Evolutionary conservation across 2,329 filamentous ascomycete genomes (phyloP), one percentile per base, ranked within the genome.

Genomic region (Claviceps digitariae): DNA sequence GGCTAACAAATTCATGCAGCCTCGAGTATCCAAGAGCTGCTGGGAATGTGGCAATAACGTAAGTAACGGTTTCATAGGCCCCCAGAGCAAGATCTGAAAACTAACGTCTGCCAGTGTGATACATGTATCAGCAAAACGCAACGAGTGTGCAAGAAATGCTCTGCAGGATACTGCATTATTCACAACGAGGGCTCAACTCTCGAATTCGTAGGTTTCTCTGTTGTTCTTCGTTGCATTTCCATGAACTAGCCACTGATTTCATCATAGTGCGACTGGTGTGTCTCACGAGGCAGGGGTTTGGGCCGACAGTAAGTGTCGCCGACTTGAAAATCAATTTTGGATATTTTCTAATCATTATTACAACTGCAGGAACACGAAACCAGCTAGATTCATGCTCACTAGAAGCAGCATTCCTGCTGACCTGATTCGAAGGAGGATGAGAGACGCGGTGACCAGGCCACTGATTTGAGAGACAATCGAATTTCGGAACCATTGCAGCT

Each of bases 41-140:
- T 93, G 87, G 78, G 89, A 90, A 67, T 95, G 90, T 66, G 89
- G 88, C 51, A 80, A 79, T 57, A 91, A 87, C 56, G 86, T 89
- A 70, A 72, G 81, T 66, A 13, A 13, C 17, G 4, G 21, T 5
- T 1, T 45, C 20, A 44, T n/a, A n/a, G 3, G 41, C 17, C 10
- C 34, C 5, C 46, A 17, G 29, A n/a, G 10, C 38, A 34, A 58
- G 7, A 17, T 12, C 23, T 10, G 45, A 59, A 55, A 51, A 41
- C 50, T 29, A 20, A 36, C 38, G 25, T 48, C 21, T 10, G 20
- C 2, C 58, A 90, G 83, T 95, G 90, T 65, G 77, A 79, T 50
- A 76, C 80, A 41, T 96, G 90, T 69, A 87, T 89, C 62, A 71
- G 78, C 27, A 69, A 76, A 45, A 87, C 83, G 27, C 87, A 91